phyloP scores from a whole-genome alignment of 331 rosid genomes.

The Dryas integrifolia region DNA sequence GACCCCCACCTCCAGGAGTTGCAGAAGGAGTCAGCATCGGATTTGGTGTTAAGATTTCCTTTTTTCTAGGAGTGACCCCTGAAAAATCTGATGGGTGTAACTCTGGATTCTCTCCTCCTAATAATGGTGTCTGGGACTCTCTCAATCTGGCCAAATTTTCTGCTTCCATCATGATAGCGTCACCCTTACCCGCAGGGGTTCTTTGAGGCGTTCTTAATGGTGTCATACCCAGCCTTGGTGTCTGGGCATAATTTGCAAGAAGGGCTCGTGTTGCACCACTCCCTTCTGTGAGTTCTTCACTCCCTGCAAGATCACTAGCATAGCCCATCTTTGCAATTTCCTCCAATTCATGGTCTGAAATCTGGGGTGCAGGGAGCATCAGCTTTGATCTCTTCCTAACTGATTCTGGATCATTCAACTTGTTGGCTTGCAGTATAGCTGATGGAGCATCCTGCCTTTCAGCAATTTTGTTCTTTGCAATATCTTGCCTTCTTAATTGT shows the following conservation, averaged over 20 bases:
- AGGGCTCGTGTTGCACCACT: conserved; percentile 88
- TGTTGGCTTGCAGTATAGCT: conserved; percentile 84
- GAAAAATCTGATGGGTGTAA: conserved; percentile 96
- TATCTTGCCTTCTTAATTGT: conserved; percentile 81
- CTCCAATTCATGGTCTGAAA: conserved; percentile 86
- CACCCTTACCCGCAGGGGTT: conserved; percentile 92
- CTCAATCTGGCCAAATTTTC: conserved; percentile 92
- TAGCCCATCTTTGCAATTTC: conserved; percentile 96
- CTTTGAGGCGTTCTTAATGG: conserved; percentile 88
- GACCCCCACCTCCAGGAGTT: conserved; percentile 75
- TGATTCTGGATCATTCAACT: conserved; percentile 87
- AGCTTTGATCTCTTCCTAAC: conserved; percentile 88
- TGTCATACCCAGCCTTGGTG: conserved; percentile 73
- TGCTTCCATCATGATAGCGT: conserved; percentile 96
- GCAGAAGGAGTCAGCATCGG: conserved; percentile 83
- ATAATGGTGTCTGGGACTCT: conserved; percentile 90
- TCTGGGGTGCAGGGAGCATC: conserved; percentile 96
- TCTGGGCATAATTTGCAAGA: conserved; percentile 84
- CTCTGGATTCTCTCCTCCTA: conserved; percentile 95
- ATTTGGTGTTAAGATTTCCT: conserved; percentile 79
- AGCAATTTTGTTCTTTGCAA: conserved; percentile 84
- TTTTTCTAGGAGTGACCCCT: conserved; percentile 91
- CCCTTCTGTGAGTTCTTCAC: conserved; percentile 69
- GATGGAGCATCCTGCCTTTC: conserved; percentile 93
- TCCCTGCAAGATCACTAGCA: conserved; percentile 79